These are phyloP conservation scores for Meyerozyma carpophila DNA, from an alignment of 1,139 yeast genomes.

Conservation along the genomic window DNA sequence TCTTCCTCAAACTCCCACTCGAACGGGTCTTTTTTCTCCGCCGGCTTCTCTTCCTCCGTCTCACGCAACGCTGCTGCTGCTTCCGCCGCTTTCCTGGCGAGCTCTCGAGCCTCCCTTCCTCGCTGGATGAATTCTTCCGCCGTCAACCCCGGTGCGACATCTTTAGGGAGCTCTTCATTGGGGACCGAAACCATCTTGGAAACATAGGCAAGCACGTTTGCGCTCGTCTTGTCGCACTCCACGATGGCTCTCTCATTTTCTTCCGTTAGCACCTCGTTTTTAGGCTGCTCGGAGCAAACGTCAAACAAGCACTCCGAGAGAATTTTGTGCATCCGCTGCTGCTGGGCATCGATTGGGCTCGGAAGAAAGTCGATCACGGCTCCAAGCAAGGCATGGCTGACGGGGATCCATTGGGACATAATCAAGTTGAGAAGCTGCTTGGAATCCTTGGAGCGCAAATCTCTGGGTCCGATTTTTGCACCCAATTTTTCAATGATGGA, in stretches of 20 bases:
- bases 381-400: conserved; percentile 77
- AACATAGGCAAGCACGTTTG: conserved; percentile 70
- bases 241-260: conserved; percentile 52
- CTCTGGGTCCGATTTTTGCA: conserved; percentile 68
- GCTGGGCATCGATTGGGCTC: conserved; percentile 75
- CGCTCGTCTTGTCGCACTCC: conserved; percentile 48
- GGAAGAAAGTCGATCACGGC: conserved; percentile 85
- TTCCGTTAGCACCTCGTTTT: conserved; percentile 36
- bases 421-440: conserved; percentile 59
- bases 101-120: conserved; percentile 63
- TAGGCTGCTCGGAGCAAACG: conserved; percentile 38
- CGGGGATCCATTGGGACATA: conserved; percentile 92
- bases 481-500: conserved; percentile 71
- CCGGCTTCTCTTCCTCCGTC: conserved; percentile 7
- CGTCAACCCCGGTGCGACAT: conserved; percentile 27
- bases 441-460: conserved; percentile 73
- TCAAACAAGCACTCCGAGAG: conserved; percentile 40
- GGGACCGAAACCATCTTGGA: conserved; percentile 88
- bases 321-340: conserved; percentile 61
- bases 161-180: conserved; percentile 69
- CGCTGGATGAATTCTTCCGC: conserved; percentile 64
- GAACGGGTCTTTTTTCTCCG: conserved; percentile 24
- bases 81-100: conserved; percentile 66
- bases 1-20: conserved; percentile 45
- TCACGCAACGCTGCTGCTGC: conserved; percentile 37